phyloP scores from a whole-genome alignment of 2,329 filamentous ascomycete species.

The Aspergillus ruber region DNA sequence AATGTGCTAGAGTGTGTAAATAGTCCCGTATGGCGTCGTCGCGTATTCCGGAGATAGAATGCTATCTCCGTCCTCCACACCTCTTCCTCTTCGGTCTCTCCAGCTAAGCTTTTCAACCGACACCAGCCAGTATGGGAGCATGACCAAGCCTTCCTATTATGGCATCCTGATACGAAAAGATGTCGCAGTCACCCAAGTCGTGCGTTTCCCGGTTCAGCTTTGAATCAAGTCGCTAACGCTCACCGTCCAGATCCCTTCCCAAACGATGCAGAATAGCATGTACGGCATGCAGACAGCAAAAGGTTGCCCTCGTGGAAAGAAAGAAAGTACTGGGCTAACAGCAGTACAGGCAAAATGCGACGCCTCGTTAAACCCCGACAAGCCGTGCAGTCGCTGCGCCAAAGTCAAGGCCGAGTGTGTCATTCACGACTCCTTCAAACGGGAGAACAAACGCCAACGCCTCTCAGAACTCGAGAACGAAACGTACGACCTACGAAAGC shows the following conservation, averaged over 20 bases:
- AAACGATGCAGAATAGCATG: slow-evolving; percentile 36
- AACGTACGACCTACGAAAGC: slow-evolving; percentile 30
- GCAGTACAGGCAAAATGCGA: slow-evolving; percentile 32
- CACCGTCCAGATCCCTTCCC: background rate
- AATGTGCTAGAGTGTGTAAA: background rate
- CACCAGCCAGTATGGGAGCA: background rate
- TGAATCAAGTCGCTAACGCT: slow-evolving; percentile 7
- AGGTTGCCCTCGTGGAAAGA: slow-evolving; percentile 14
- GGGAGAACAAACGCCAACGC: slow-evolving; percentile 38
- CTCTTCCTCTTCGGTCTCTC: background rate
- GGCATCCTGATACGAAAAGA: background rate
- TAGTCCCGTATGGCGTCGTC: background rate
- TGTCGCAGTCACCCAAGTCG: slow-evolving; percentile 2
- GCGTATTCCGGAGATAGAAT: background rate
- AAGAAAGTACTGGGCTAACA: background rate
- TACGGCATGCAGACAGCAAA: slow-evolving; percentile 40
- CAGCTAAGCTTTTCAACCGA: background rate
- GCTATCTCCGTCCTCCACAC: background rate
- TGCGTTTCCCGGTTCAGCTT: slow-evolving; percentile 2
- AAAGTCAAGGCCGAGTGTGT: slow-evolving; percentile 31
- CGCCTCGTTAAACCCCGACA: slow-evolving; percentile 28
- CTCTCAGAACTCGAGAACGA: slow-evolving; percentile 34
- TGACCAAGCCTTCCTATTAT: background rate
- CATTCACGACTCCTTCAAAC: slow-evolving; percentile 38
- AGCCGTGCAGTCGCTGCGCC: slow-evolving; percentile 33